Percentiles rank a stretch among this genome's conserved stretches.
Conservation (phyloP, 768 basidiomycete genomes). For the Leccinum disarticulatum region DNA sequence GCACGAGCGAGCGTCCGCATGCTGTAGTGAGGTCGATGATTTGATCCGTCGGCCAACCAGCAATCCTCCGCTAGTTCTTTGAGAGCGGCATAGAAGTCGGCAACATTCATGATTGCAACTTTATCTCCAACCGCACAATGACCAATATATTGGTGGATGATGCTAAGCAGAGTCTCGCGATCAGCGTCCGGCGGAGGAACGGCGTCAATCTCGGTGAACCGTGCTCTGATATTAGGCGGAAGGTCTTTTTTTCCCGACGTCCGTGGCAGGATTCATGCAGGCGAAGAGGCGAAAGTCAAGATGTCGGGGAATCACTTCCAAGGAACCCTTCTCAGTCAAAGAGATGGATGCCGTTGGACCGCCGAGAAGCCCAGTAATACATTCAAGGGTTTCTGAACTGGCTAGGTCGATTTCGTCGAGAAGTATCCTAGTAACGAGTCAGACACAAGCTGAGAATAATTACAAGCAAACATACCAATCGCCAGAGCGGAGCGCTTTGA, state of each 20-base stretch:
- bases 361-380: conserved; percentile 80
- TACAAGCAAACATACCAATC: conserved; percentile 68
- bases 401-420: conserved; percentile 97
- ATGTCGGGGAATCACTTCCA: conserved; percentile 89
- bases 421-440: conserved; percentile 62
- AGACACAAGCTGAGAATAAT: neutral
- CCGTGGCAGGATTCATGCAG: conserved; percentile 99
- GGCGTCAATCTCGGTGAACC: conserved; percentile 92
- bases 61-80: conserved; percentile 72
- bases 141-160: conserved; percentile 89
- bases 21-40: conserved; percentile 91
- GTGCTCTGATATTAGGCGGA: conserved; percentile 82
- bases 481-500: conserved; percentile 83
- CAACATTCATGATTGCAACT: conserved; percentile 83
- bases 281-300: conserved; percentile 95
- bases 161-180: conserved; percentile 81
- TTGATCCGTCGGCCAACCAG: conserved; percentile 89
- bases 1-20: conserved; percentile 95
- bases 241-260: conserved; percentile 97
- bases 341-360: conserved; percentile 87
- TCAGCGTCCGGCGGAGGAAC: conserved; percentile 91
- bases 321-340: conserved; percentile 87
- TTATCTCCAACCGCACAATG: conserved; percentile 81
- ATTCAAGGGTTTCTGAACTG: conserved; percentile 91
- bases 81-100: conserved; percentile 84